These are phyloP conservation scores for Bauhinia variegata DNA, from an alignment of 306 rosid genomes.

Conservation along the genomic window DNA sequence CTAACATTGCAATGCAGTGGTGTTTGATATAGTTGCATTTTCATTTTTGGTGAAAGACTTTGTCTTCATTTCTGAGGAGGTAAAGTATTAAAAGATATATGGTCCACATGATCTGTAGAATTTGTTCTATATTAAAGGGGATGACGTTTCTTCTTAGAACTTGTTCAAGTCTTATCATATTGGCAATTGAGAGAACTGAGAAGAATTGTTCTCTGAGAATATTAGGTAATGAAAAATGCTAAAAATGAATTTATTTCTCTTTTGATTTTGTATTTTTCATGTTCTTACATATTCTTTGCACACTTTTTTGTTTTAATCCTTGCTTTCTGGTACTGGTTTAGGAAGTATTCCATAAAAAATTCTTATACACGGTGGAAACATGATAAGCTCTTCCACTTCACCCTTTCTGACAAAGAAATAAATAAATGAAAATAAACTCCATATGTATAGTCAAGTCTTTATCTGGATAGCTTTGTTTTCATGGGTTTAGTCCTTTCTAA, in stretches of 20 bases:
- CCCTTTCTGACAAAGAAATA: background rate
- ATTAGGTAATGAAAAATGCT: background rate
- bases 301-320: conserved; percentile 11
- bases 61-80: background rate
- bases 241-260: conserved; percentile 26
- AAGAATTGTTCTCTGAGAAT: background rate
- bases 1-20: background rate
- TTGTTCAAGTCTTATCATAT: background rate
- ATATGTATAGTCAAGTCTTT: background rate
- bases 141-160: conserved; percentile 6
- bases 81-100: background rate
- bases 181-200: background rate
- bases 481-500: conserved; percentile 25
- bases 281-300: conserved; percentile 13
- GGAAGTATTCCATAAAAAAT: conserved; percentile 24
- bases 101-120: background rate
- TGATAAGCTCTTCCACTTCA: conserved; percentile 12
- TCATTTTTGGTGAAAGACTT: background rate
- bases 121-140: background rate
- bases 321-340: conserved; percentile 1
- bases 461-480: conserved; percentile 17
- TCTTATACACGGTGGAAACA: conserved; percentile 13
- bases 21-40: background rate
- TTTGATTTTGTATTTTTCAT: conserved; percentile 6
- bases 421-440: too few species aligned